Conservation (phyloP, 257 asterid species). For the Hygrophila difformis region DNA sequence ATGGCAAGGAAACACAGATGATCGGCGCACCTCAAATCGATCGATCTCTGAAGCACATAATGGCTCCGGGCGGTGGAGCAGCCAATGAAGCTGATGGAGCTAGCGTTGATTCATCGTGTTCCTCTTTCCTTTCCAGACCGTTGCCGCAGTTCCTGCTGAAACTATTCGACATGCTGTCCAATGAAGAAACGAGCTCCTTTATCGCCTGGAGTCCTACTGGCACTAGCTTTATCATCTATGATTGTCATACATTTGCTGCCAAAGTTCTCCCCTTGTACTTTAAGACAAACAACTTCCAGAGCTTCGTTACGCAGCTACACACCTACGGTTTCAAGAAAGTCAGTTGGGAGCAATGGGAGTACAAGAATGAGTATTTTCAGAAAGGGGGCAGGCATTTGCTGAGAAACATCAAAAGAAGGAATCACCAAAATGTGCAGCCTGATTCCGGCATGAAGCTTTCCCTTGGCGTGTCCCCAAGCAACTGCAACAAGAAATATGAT, state of each 20-base stretch:
- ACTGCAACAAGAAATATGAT: too few relatives aligned
- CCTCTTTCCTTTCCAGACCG: slow-evolving; percentile 5
- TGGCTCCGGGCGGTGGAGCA: background rate
- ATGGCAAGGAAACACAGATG: too few relatives aligned
- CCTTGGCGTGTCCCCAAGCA: too few relatives aligned
- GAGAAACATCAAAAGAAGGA: slow-evolving; percentile 30
- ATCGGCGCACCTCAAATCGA: too few relatives aligned
- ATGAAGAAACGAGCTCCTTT: slow-evolving; percentile 19
- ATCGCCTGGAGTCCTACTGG: slow-evolving; percentile 41
- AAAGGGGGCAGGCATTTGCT: slow-evolving; percentile 38
- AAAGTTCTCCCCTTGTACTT: slow-evolving; percentile 35
- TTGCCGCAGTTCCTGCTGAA: slow-evolving; percentile 38
- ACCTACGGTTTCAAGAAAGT: slow-evolving; percentile 44
- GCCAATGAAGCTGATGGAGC: background rate
- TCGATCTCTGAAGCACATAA: too few relatives aligned
- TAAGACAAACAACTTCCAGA: slow-evolving; percentile 41
- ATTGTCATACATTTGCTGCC: slow-evolving; percentile 33
- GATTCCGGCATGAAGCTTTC: too few relatives aligned
- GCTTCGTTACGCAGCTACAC: slow-evolving; percentile 48
- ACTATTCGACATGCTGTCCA: slow-evolving; percentile 33
- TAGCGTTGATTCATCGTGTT: slow-evolving; percentile 3
- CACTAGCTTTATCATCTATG: slow-evolving; percentile 34
- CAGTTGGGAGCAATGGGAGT: slow-evolving; percentile 46
- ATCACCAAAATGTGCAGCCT: background rate
- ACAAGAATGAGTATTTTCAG: slow-evolving; percentile 36